Conservation (phyloP, 352 stramenopile species). For the Elongisporangium prolatum region DNA sequence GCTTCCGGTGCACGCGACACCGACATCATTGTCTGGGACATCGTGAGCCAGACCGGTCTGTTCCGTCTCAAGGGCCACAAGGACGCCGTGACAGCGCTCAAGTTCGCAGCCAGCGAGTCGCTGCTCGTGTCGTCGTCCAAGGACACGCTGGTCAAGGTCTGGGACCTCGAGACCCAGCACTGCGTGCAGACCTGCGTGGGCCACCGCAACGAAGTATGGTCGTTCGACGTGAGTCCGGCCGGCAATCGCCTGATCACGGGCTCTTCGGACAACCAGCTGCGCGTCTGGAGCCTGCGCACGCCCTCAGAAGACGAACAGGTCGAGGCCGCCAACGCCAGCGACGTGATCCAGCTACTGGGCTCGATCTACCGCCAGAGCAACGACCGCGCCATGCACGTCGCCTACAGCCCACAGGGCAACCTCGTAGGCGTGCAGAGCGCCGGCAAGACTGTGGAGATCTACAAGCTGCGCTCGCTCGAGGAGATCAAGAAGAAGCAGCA, state of each 20-base stretch:
- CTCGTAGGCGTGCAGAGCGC: slow-evolving; percentile 74
- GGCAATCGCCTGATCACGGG: slow-evolving; percentile 71
- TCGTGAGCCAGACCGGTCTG: slow-evolving; percentile 86
- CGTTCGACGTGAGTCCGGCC: slow-evolving; percentile 65
- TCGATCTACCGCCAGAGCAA: slow-evolving; percentile 74
- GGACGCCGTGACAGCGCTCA: slow-evolving; percentile 88
- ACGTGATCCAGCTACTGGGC: slow-evolving; percentile 55
- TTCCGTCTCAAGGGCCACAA: slow-evolving; percentile 92
- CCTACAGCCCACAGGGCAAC: slow-evolving; percentile 52
- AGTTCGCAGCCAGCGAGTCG: slow-evolving; percentile 58
- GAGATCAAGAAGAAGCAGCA: slow-evolving; percentile 93
- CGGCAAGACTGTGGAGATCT: slow-evolving; percentile 91
- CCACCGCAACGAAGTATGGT: slow-evolving; percentile 92
- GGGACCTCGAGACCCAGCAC: slow-evolving; percentile 92
- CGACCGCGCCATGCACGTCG: slow-evolving; percentile 61
- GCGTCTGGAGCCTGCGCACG: slow-evolving; percentile 57
- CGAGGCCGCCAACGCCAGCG: slow-evolving; percentile 22
- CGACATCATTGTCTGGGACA: slow-evolving; percentile 93
- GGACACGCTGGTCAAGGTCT: slow-evolving; percentile 93
- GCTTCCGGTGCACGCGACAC: slow-evolving; percentile 88
- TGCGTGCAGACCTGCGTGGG: slow-evolving; percentile 93
- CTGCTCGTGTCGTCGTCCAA: slow-evolving; percentile 87
- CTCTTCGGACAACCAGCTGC: slow-evolving; percentile 79
- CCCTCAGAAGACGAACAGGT: slow-evolving; percentile 9
- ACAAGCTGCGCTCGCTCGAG: slow-evolving; percentile 70